These are phyloP conservation scores for Lactarius vividus DNA, from an alignment of 768 basidiomycete species.

Conservation along the genomic window DNA sequence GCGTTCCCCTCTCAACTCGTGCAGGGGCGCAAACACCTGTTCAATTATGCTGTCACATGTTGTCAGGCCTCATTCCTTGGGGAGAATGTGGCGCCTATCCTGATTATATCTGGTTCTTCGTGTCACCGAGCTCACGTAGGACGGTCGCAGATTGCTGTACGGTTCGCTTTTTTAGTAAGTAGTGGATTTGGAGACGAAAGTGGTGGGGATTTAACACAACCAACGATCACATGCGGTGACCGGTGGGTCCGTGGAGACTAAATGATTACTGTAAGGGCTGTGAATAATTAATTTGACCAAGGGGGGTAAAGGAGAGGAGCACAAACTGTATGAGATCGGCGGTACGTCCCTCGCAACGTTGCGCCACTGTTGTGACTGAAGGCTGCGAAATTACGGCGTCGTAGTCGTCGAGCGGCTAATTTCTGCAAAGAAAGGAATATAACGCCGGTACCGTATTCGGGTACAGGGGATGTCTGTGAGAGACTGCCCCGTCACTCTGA, in stretches of 20 bases:
- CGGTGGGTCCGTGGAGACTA: not conserved
- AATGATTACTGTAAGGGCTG: not conserved
- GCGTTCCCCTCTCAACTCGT: not conserved
- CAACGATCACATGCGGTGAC: not conserved
- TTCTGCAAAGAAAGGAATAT: constrained; percentile 4
- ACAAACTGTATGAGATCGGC: not conserved
- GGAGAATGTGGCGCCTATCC: not conserved
- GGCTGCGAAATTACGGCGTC: constrained; percentile 2
- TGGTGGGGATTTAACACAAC: not conserved
- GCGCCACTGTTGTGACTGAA: constrained; percentile 6
- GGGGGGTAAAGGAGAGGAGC: not conserved
- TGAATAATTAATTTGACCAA: constrained; percentile 7
- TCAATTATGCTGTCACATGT: not conserved
- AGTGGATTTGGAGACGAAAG: not conserved
- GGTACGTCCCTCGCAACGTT: not conserved
- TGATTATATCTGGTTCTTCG: not conserved
- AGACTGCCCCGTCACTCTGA: not conserved
- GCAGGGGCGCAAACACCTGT: not conserved
- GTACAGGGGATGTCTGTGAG: not conserved
- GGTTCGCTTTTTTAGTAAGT: not conserved
- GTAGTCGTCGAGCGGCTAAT: constrained; percentile 10
- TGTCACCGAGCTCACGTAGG: not conserved
- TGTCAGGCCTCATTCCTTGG: constrained; percentile 2
- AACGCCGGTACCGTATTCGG: not conserved
- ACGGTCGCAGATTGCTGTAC: not conserved